Evolutionary conservation across 805 yeast species (phyloP).

Genomic region (Dipodascopsis tothii): DNA sequence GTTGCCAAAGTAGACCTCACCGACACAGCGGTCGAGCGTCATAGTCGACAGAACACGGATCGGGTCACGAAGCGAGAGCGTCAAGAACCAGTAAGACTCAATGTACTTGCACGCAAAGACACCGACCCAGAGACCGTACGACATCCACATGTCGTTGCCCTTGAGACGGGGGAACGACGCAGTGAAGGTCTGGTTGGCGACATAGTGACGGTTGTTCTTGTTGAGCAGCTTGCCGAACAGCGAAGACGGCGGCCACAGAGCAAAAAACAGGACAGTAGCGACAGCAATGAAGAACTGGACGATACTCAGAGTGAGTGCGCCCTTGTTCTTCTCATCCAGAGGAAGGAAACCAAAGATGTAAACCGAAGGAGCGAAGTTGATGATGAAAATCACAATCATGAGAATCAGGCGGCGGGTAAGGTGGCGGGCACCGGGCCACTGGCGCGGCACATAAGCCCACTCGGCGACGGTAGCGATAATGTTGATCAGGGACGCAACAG

Average conservation of each 20-base stretch:
- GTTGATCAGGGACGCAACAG: conserved; percentile 74
- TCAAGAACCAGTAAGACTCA: conserved; percentile 90
- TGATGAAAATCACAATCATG: conserved; percentile 52
- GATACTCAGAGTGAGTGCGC: conserved; percentile 72
- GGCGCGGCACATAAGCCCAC: conserved; percentile 94
- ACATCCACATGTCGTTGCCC: conserved; percentile 94
- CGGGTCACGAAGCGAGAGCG: conserved; percentile 86
- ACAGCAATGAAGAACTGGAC: conserved; percentile 86
- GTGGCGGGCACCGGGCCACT: conserved; percentile 99
- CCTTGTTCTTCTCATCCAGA: conserved; percentile 53
- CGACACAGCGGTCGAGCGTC: conserved; percentile 79
- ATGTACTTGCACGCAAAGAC: conserved; percentile 82
- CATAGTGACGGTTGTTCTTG: conserved; percentile 76
- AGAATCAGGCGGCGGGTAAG: conserved; percentile 80
- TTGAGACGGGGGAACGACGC: conserved; percentile 74
- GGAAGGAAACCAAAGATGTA: conserved; percentile 80
- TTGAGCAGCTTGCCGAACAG: conserved; percentile 87
- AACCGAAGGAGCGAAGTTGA: conserved; percentile 79
- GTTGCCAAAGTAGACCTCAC: conserved; percentile 84
- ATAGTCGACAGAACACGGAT: conserved; percentile 78
- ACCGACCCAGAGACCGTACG: conserved; percentile 80
- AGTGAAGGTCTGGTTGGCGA: conserved; percentile 92
- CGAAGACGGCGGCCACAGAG: conserved; percentile 95
- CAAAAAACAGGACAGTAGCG: conserved; percentile 73
- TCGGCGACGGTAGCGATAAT: conserved; percentile 81